phyloP scores from a whole-genome alignment of 305 asterid genomes.

The Solanum aculeatissimum region DNA sequence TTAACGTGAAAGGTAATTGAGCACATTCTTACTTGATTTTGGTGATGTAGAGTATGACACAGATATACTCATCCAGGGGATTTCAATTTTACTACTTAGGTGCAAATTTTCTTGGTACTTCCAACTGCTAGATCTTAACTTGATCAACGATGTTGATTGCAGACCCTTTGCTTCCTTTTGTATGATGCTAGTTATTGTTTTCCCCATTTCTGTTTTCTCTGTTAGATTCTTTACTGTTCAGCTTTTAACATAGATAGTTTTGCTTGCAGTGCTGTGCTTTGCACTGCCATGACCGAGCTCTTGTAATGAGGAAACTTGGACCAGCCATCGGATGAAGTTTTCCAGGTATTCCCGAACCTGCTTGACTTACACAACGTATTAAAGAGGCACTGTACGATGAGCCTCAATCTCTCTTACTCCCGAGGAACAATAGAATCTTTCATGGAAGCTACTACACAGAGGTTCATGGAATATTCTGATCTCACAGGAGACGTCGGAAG shows the following conservation, averaged over 20 bases:
- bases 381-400: constrained; percentile 73
- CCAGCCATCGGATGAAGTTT: constrained; percentile 84
- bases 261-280: constrained; percentile 69
- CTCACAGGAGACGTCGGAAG: constrained; percentile 21
- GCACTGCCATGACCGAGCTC: constrained; percentile 95
- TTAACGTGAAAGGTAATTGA: neutral
- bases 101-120: neutral
- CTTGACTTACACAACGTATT: constrained; percentile 53
- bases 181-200: neutral
- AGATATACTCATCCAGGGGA: neutral
- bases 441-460: constrained; percentile 90
- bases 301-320: constrained; percentile 95
- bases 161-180: neutral
- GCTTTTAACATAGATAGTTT: neutral
- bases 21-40: neutral
- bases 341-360: constrained; percentile 76
- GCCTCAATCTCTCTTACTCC: constrained; percentile 76
- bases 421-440: constrained; percentile 56
- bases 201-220: neutral
- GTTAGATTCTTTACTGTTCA: neutral
- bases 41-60: neutral
- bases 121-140: neutral
- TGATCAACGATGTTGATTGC: neutral
- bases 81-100: neutral
- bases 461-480: constrained; percentile 70